Conservation (phyloP, 2,329 filamentous ascomycete genomes). For the Amauroascus verrucosus region DNA sequence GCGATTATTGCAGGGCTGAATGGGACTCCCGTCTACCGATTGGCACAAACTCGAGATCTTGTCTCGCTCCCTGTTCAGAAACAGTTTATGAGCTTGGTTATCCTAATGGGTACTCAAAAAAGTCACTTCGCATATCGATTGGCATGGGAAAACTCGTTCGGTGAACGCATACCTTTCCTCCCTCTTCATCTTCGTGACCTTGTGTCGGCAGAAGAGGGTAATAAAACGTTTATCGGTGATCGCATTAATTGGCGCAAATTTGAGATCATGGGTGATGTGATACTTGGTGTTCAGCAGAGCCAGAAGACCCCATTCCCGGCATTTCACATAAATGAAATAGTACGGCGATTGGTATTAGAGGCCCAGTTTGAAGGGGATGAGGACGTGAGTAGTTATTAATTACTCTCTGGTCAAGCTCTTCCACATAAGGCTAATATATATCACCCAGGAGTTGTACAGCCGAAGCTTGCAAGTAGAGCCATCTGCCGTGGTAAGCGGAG, state of each 20-base stretch:
- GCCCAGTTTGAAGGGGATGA: constrained; percentile 74
- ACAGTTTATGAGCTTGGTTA: constrained; percentile 75
- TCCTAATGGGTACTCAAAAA: constrained; percentile 87
- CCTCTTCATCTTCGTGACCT: constrained; percentile 82
- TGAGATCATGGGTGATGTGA: constrained; percentile 84
- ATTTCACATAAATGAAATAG: constrained; percentile 52
- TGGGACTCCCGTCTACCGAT: constrained; percentile 71
- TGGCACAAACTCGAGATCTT: constrained; percentile 67
- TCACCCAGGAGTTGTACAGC: constrained; percentile 46
- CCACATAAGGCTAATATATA: constrained; percentile 8
- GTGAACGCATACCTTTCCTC: constrained; percentile 85
- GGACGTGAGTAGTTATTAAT: constrained; percentile 52
- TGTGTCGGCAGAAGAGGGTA: constrained; percentile 85
- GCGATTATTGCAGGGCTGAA: constrained; percentile 89
- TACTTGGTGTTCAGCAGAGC: constrained; percentile 83
- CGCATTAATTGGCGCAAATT: constrained; percentile 98
- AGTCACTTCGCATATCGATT: constrained; percentile 92
- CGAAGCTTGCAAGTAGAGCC: constrained; percentile 48
- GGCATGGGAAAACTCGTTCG: constrained; percentile 89
- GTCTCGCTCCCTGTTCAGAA: constrained; percentile 63
- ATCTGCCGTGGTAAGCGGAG: constrained; percentile 23
- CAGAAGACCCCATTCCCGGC: constrained; percentile 66
- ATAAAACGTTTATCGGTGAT: constrained; percentile 75
- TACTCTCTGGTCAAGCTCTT: not conserved
- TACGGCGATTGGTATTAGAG: constrained; percentile 67